Percentiles rank a stretch among this genome's conserved stretches.
Evolutionary conservation across 2,329 filamentous ascomycete species (phyloP).

Genomic region (Neonectria coccinea): DNA sequence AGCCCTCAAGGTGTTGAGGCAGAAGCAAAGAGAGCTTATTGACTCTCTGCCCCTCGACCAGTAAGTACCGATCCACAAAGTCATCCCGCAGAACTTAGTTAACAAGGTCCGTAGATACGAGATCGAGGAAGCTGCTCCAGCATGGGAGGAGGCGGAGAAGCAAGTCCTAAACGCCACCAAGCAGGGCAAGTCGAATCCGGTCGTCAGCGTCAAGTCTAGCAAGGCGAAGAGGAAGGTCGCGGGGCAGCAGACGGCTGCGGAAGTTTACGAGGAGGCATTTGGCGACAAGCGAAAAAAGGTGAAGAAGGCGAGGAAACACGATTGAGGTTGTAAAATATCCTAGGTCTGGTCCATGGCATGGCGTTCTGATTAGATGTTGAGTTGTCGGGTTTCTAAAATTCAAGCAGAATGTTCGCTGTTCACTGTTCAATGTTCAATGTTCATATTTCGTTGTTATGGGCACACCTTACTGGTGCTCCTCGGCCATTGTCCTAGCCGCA

Average conservation of each 20-base stretch:
- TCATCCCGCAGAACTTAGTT: not conserved
- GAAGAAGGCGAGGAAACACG: constrained; percentile 56
- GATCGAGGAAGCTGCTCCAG: constrained; percentile 70
- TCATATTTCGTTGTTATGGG: not conserved
- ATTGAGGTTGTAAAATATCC: constrained; percentile 40
- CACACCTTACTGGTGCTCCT: not conserved
- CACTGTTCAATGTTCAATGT: constrained; percentile 7
- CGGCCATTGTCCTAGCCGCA: not conserved
- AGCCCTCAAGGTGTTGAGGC: constrained; percentile 75
- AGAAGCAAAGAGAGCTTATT: constrained; percentile 88
- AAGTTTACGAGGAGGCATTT: constrained; percentile 72
- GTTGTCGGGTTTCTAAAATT: constrained; percentile 13
- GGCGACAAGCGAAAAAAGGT: constrained; percentile 69
- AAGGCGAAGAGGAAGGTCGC: constrained; percentile 82
- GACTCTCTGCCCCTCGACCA: constrained; percentile 90
- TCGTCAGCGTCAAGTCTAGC: constrained; percentile 84
- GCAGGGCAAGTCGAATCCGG: constrained; percentile 67
- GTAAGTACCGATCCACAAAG: constrained; percentile 38
- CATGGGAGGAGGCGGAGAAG: constrained; percentile 79
- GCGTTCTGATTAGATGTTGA: constrained; percentile 38
- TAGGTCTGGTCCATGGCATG: constrained; percentile 40
- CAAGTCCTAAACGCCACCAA: constrained; percentile 72
- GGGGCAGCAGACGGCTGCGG: constrained; percentile 61
- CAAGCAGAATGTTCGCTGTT: constrained; percentile 13
- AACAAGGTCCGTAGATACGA: constrained; percentile 64